Evolutionary conservation across 192 early-diverging fungal species (phyloP).

Genomic region (Phlyctochytrium planicorne): DNA sequence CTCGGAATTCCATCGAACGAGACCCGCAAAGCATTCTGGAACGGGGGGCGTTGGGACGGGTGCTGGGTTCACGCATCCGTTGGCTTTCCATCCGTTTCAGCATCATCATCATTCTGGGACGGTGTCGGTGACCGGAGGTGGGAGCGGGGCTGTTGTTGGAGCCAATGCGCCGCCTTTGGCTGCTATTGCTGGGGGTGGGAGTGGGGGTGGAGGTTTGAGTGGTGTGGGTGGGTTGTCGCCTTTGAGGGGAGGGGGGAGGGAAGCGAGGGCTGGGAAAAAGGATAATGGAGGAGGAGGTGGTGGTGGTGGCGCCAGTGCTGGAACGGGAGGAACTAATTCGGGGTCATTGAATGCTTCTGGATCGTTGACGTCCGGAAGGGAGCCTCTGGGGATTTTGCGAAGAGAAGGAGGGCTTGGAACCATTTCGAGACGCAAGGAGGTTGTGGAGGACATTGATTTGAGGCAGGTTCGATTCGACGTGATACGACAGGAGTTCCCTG

Average conservation of each 20-base stretch:
- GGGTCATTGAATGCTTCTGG: not conserved
- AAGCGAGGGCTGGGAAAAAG: too few relatives aligned
- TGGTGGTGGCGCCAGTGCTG: not conserved
- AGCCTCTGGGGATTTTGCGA: too few relatives aligned
- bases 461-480: not conserved
- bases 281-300: not conserved
- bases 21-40: not conserved
- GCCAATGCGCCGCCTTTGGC: too few relatives aligned
- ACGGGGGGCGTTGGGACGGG: not conserved
- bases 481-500: not conserved
- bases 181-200: too few relatives aligned
- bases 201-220: not conserved
- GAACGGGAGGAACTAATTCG: not conserved
- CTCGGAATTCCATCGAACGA: not conserved
- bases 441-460: not conserved
- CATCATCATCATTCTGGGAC: too few relatives aligned
- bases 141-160: not conserved
- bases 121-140: too few relatives aligned
- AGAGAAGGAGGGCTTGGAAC: too few relatives aligned
- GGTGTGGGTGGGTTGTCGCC: not conserved
- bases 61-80: too few relatives aligned
- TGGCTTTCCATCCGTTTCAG: too few relatives aligned
- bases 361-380: not conserved
- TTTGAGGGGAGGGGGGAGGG: too few relatives aligned
- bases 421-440: not conserved